A percentile compares a stretch with the other conserved stretches of the same genome.
Conservation (phyloP, 2,329 filamentous ascomycete genomes). For the Ophiostoma ulmi region DNA sequence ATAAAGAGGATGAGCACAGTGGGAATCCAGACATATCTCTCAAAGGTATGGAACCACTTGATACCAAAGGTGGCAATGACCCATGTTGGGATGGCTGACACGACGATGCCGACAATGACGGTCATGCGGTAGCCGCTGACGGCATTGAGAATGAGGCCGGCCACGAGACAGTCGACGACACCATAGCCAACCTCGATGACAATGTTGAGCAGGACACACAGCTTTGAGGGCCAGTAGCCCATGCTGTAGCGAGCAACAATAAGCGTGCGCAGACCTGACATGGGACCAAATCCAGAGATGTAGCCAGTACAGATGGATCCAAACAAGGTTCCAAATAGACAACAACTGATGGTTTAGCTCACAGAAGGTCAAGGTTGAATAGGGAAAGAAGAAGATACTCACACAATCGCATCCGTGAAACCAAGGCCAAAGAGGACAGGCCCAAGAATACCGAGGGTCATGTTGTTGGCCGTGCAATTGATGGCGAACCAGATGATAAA, state of each 20-base stretch:
- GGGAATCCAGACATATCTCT: conserved; percentile 61
- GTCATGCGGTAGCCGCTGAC: conserved; percentile 55
- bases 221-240: conserved; percentile 35
- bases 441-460: conserved; percentile 34
- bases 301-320: conserved; percentile 24
- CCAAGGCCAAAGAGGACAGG: conserved; percentile 33
- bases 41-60: conserved; percentile 62
- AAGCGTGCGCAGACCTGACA: conserved; percentile 24
- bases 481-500: conserved; percentile 43
- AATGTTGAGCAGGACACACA: conserved; percentile 32
- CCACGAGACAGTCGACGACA: conserved; percentile 60
- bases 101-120: conserved; percentile 61
- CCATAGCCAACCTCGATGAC: conserved; percentile 34
- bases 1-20: conserved; percentile 57
- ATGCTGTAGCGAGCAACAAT: conserved; percentile 33
- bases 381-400: background rate
- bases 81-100: conserved; percentile 59
- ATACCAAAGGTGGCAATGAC: conserved; percentile 63
- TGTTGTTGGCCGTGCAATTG: conserved; percentile 43
- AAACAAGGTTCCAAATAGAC: conserved; percentile 23
- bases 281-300: conserved; percentile 22
- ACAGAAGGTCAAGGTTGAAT: background rate
- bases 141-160: conserved; percentile 63
- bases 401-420: conserved; percentile 28
- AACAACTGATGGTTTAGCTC: conserved; percentile 24